phyloP scores from a whole-genome alignment of 164 flowering plant genomes.

The Macadamia integrifolia region DNA sequence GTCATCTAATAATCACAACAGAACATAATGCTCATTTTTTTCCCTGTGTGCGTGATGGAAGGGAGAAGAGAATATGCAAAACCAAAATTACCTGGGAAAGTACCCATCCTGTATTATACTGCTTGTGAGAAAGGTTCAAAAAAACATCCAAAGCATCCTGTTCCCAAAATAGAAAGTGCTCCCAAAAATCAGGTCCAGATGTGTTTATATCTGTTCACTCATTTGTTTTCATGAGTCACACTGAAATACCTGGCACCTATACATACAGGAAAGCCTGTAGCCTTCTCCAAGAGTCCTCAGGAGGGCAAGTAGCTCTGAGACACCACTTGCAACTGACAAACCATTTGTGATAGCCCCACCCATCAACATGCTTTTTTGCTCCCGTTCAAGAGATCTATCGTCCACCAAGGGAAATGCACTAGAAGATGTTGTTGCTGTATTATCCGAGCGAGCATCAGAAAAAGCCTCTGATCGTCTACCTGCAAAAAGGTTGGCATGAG shows the following conservation, averaged over 20 bases:
- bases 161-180: not conserved
- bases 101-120: constrained; percentile 95
- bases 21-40: too few species aligned
- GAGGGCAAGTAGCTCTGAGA: constrained; percentile 63
- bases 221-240: not conserved
- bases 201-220: not conserved
- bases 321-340: constrained; percentile 43
- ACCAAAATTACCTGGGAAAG: constrained; percentile 75
- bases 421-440: constrained; percentile 27
- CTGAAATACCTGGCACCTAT: constrained; percentile 72
- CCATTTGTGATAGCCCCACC: constrained; percentile 27
- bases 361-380: constrained; percentile 31
- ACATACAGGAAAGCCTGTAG: constrained; percentile 70
- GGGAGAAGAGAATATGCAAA: too few species aligned
- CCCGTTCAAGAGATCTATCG: constrained; percentile 42
- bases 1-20: too few species aligned
- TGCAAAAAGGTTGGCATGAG: constrained; percentile 22
- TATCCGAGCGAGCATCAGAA: constrained; percentile 57
- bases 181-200: constrained; percentile 6
- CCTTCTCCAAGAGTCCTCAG: constrained; percentile 82
- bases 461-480: constrained; percentile 52
- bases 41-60: too few species aligned
- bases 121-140: constrained; percentile 70
- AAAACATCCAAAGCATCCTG: constrained; percentile 92
- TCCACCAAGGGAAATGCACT: constrained; percentile 42